Conservation (phyloP, 352 stramenopile genomes). For the Pythium dissotocum region DNA sequence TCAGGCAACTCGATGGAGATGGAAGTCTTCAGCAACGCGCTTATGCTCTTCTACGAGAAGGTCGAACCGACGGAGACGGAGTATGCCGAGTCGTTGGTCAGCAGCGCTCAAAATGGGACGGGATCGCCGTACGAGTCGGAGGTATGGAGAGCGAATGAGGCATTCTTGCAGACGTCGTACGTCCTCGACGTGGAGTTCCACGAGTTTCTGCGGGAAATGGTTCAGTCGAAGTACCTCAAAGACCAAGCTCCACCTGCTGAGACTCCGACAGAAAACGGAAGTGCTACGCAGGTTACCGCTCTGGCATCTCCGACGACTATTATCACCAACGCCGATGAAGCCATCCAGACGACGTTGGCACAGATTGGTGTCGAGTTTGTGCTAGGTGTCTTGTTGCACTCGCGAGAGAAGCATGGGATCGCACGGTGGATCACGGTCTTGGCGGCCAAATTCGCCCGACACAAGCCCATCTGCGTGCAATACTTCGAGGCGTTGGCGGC, state of each 20-base stretch:
- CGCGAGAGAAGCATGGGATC: constrained; percentile 85
- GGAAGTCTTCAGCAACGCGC: constrained; percentile 97
- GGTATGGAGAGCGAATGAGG: constrained; percentile 94
- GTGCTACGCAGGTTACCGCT: constrained; percentile 19
- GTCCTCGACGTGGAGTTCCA: constrained; percentile 96
- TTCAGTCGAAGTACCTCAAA: constrained; percentile 82
- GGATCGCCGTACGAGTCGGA: constrained; percentile 86
- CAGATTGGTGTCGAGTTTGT: constrained; percentile 88
- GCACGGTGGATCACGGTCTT: constrained; percentile 81
- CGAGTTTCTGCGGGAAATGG: constrained; percentile 91
- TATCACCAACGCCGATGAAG: constrained; percentile 37
- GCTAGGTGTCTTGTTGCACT: constrained; percentile 87
- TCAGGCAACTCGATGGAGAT: constrained; percentile 96
- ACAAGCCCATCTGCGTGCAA: constrained; percentile 65
- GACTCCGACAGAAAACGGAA: constrained; percentile 16
- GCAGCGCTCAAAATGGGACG: constrained; percentile 29
- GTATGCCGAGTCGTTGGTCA: constrained; percentile 25
- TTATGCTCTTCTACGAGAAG: constrained; percentile 99
- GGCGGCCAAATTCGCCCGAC: constrained; percentile 66
- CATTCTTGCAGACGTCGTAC: constrained; percentile 95
- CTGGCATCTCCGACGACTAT: constrained; percentile 11
- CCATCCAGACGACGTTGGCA: constrained; percentile 68
- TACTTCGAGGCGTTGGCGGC: constrained; percentile 68
- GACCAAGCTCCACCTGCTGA: constrained; percentile 32
- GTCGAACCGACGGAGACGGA: constrained; percentile 64